phyloP scores from a whole-genome alignment of 306 rosid species.

The Fragaria vesca region DNA sequence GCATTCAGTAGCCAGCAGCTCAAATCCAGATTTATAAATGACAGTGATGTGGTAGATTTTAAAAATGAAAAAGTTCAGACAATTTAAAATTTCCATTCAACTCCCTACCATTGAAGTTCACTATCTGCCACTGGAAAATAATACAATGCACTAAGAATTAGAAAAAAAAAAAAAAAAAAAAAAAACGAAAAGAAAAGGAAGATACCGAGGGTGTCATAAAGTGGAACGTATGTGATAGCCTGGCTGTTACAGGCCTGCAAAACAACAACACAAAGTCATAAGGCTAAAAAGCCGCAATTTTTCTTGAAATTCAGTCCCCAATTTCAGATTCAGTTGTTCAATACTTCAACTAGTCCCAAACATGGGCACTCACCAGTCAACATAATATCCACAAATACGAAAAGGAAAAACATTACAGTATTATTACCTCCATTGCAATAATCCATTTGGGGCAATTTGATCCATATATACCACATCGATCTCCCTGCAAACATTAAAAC shows the following conservation, averaged over 20 bases:
- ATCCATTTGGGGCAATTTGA: conserved; percentile 86
- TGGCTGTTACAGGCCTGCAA: conserved; percentile 79
- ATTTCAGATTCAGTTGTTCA: background rate
- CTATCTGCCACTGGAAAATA: background rate
- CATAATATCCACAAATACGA: background rate
- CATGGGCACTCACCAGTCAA: background rate
- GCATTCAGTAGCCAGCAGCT: background rate
- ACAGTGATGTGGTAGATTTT: background rate
- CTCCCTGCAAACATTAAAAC: conserved; percentile 48
- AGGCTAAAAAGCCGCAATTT: background rate
- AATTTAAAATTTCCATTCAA: background rate
- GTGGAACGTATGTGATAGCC: conserved; percentile 70
- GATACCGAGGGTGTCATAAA: conserved; percentile 84
- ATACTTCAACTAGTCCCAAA: background rate
- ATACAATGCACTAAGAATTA: background rate
- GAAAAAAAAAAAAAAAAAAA: background rate
- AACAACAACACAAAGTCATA: background rate
- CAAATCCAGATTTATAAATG: background rate
- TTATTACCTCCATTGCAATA: conserved; percentile 78
- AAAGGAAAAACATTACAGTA: background rate
- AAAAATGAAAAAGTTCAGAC: background rate
- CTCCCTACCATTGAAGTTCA: background rate
- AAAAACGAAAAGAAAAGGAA: background rate
- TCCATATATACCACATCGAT: conserved; percentile 82
- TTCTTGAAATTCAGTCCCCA: background rate